Base-by-base conservation (phyloP, 2,329 filamentous ascomycete species). In the Fusarium sp. region DNA sequence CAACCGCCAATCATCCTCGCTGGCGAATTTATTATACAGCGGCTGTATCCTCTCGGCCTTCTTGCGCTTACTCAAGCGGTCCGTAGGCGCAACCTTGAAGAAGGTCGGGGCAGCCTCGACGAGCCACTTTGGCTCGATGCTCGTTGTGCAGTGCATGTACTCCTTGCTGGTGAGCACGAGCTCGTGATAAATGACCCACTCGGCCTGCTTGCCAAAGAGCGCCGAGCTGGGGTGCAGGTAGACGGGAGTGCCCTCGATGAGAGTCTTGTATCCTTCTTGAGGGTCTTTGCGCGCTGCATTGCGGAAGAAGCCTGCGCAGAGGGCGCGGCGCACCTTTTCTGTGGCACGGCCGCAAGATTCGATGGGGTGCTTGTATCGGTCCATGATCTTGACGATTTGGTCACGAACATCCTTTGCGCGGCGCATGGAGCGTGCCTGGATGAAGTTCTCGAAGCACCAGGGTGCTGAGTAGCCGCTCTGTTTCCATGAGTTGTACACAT, bases 401-500 rank as follows among this genome's bases (percentile, higher is more conserved):
- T 96, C 90, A 15, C 95, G 88, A 1, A 99, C 93, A 74, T 99
- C 95, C 75, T 94, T 91, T 9, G 92, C 93, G 10, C 94, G 89
- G 56, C 88, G 86, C 86, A 99, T 97, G 31, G 88, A 89, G 2
- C 93, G 87, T 5, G 92, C 93, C 74, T 98, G 93, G 74, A 99
- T 95, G 75, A 96, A 99, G 77, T 99, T 97, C 73, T 99, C 96
- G 68, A 92, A 94, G 74, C 95, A 98, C 95, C 95, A 99, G 0
- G 93, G 88, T 54, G 88, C 91, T 45, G 88, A 91, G 78, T 87
- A 96, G 7, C 89, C 89, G 62, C 88, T 90, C 40, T 89, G 84
- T 75, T 97, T 97, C 95, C 95, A 99, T n/a, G 86, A 88, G 72
- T 97, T 97, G 80, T 96, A 99, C 1, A 99, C 93, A 70, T 99